These are phyloP conservation scores for Berkeleyomyces rouxiae DNA, from an alignment of 2,329 filamentous ascomycete species.

Conservation along the genomic window DNA sequence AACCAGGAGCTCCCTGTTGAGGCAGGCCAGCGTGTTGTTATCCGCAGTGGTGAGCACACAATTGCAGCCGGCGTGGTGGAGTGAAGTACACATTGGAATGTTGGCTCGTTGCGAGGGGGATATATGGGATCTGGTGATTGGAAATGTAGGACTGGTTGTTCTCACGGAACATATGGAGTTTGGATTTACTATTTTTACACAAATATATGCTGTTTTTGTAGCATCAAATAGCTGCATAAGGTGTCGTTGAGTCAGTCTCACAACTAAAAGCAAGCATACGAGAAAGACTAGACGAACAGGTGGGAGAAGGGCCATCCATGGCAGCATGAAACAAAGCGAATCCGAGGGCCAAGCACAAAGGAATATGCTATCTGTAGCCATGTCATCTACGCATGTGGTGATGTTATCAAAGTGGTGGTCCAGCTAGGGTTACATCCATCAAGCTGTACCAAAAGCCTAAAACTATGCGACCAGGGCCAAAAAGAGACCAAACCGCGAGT, in stretches of 20 bases:
- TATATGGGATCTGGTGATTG: neutral
- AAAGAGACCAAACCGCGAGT: neutral
- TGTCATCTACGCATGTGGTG: neutral
- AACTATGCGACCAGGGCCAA: neutral
- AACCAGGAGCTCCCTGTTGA: slow-evolving; percentile 64
- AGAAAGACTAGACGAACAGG: too few species aligned
- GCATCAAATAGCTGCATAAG: too few species aligned
- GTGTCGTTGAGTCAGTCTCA: too few species aligned
- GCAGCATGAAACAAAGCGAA: too few species aligned
- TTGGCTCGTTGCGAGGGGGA: neutral
- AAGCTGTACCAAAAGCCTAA: neutral
- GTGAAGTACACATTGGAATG: slow-evolving; percentile 22
- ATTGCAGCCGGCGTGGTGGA: slow-evolving; percentile 79
- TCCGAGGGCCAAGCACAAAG: neutral
- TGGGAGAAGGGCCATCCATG: too few species aligned
- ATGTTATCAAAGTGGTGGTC: neutral
- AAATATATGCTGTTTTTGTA: too few species aligned
- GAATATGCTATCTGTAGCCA: neutral
- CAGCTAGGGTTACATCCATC: neutral
- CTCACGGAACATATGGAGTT: neutral
- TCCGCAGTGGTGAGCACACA: slow-evolving; percentile 66
- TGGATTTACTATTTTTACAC: neutral
- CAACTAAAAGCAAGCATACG: too few species aligned
- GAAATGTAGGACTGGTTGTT: neutral
- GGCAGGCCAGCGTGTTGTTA: slow-evolving; percentile 59